Evolutionary conservation across 1,284 basidiomycete species (phyloP).

Genomic region (Mrakiaceae sp.): DNA sequence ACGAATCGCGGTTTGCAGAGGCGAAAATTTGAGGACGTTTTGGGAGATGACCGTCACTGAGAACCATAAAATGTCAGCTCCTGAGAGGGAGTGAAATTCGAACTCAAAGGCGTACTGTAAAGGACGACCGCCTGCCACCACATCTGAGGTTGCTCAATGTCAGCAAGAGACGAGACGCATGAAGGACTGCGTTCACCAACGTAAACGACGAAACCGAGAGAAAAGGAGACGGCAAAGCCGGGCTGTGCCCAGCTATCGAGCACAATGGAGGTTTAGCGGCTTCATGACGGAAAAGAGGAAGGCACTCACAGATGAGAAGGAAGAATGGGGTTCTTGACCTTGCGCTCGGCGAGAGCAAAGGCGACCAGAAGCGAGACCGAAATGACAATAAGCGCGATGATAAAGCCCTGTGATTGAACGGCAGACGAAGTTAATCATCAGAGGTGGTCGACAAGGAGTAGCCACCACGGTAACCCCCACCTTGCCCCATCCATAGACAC

Average conservation of each 20-base stretch:
- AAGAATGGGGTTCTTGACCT: slow-evolving; percentile 17
- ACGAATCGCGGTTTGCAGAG: background rate
- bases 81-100: no score
- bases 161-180: background rate
- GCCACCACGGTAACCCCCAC: background rate
- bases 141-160: background rate
- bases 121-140: background rate
- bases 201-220: slow-evolving; percentile 13
- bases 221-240: slow-evolving; percentile 10
- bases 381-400: slow-evolving; percentile 4
- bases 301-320: slow-evolving; percentile 7
- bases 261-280: background rate
- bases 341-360: slow-evolving; percentile 16
- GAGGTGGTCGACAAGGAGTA: background rate
- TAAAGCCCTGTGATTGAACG: background rate
- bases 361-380: slow-evolving; percentile 4
- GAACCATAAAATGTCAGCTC: no score
- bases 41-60: background rate
- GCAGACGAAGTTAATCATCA: no score
- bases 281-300: background rate
- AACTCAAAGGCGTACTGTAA: background rate
- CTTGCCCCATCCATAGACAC: slow-evolving; percentile 6
- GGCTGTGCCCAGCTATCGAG: background rate
- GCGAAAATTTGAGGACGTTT: slow-evolving; percentile 3
- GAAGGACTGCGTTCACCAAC: background rate